Percentiles rank a stretch among this genome's conserved stretches.
Conservation (phyloP, 148 eudicot genomes). For the Talinum fruticosum region DNA sequence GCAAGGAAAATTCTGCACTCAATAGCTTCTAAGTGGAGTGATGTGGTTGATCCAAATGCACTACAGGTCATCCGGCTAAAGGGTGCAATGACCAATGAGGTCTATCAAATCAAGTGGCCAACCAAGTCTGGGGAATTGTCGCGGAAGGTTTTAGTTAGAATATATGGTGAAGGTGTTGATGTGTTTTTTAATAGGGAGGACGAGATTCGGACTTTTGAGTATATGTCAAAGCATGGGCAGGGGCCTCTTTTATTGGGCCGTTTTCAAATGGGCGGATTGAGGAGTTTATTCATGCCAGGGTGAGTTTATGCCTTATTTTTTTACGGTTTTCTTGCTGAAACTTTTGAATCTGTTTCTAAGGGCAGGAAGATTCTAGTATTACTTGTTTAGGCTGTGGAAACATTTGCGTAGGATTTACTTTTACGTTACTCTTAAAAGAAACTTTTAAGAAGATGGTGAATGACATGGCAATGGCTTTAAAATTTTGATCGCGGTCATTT, state of each 20-base stretch:
- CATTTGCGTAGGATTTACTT: not conserved
- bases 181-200: slow-evolving; percentile 68
- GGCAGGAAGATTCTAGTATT: not conserved
- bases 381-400: too few relatives aligned
- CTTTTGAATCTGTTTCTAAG: not conserved
- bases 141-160: slow-evolving; percentile 71
- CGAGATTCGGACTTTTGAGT: slow-evolving; percentile 84
- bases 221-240: slow-evolving; percentile 70
- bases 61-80: slow-evolving; percentile 63
- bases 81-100: slow-evolving; percentile 94
- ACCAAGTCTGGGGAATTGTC: slow-evolving; percentile 41
- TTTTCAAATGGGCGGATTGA: slow-evolving; percentile 70
- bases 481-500: too few relatives aligned
- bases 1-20: slow-evolving; percentile 49
- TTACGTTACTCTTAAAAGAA: not conserved
- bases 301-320: slow-evolving; percentile 22
- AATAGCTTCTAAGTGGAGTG: slow-evolving; percentile 64
- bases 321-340: not conserved
- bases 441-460: not conserved
- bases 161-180: slow-evolving; percentile 84
- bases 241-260: slow-evolving; percentile 79
- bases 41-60: slow-evolving; percentile 44
- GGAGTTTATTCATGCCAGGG: slow-evolving; percentile 87
- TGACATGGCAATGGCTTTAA: too few relatives aligned
- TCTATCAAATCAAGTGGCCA: slow-evolving; percentile 85